Conservation (phyloP, 2,329 filamentous ascomycete genomes). For the Fusarium acutatum region DNA sequence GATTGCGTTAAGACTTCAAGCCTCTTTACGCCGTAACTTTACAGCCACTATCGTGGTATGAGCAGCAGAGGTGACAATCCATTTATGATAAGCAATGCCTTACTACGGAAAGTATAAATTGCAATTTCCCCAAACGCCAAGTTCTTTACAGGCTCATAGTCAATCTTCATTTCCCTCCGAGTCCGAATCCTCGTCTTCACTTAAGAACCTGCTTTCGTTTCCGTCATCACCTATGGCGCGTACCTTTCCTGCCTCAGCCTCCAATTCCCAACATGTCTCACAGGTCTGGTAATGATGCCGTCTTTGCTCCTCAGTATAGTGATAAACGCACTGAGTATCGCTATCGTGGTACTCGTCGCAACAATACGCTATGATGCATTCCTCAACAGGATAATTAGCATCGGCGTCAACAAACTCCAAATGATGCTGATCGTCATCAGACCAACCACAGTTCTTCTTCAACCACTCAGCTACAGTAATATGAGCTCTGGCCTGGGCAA, state of each 20-base stretch:
- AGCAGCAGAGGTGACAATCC: too few species aligned
- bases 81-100: too few species aligned
- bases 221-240: rapidly evolving
- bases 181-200: background rate
- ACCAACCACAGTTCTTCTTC: rapidly evolving
- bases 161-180: too few species aligned
- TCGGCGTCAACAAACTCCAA: background rate
- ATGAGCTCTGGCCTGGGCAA: rapidly evolving
- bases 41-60: too few species aligned
- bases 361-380: background rate
- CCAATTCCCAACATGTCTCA: rapidly evolving
- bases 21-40: background rate
- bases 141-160: too few species aligned
- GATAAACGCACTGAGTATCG: rapidly evolving
- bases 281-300: rapidly evolving
- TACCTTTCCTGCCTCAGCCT: rapidly evolving
- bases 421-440: rapidly evolving
- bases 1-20: background rate
- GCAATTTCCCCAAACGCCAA: too few species aligned
- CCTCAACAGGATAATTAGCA: rapidly evolving
- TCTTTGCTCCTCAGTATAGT: background rate
- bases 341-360: background rate
- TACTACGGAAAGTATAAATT: too few species aligned
- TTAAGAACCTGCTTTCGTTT: rapidly evolving
- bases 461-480: rapidly evolving